Percentiles rank a stretch among this genome's conserved stretches.
Conservation (phyloP, 495 filamentous ascomycete genomes). For the Neurospora sp. region DNA sequence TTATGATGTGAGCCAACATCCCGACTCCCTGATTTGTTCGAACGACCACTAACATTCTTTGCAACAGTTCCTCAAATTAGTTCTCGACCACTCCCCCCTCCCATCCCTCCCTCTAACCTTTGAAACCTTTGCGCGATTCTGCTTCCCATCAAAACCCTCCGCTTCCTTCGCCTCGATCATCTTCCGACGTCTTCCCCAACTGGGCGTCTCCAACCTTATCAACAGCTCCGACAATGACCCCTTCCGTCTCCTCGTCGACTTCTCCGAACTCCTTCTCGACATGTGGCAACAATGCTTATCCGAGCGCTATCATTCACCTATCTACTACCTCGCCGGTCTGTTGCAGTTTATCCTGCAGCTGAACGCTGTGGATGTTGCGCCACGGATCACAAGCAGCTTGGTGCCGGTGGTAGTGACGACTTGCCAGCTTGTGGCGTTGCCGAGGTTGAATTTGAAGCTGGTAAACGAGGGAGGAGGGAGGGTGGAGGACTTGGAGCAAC, state of each 20-base stretch:
- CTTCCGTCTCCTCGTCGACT: slow-evolving; percentile 30
- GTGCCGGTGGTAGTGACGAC: slow-evolving; percentile 31
- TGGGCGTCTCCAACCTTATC: slow-evolving; percentile 16
- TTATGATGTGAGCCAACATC: slow-evolving; percentile 24
- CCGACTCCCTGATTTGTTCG: not conserved
- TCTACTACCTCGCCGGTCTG: slow-evolving; percentile 32
- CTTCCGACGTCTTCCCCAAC: slow-evolving; percentile 30
- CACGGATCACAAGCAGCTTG: slow-evolving; percentile 31
- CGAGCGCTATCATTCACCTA: slow-evolving; percentile 31
- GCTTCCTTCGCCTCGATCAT: slow-evolving; percentile 34
- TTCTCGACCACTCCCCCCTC: slow-evolving; percentile 31
- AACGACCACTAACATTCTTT: not conserved
- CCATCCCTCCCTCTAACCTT: slow-evolving; percentile 29
- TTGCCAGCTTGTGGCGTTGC: slow-evolving; percentile 20
- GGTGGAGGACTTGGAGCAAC: slow-evolving; percentile 9
- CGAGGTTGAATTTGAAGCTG: slow-evolving; percentile 6
- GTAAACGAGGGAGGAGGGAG: slow-evolving; percentile 11
- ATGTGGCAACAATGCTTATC: slow-evolving; percentile 35
- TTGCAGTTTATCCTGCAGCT: slow-evolving; percentile 28
- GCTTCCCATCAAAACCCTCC: slow-evolving; percentile 28
- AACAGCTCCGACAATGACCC: slow-evolving; percentile 14
- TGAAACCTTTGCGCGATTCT: slow-evolving; percentile 31
- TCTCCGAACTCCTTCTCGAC: slow-evolving; percentile 31
- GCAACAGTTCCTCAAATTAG: slow-evolving; percentile 29
- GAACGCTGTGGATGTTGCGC: slow-evolving; percentile 29